A percentile compares a stretch with the other conserved stretches of the same genome.
These are phyloP conservation scores for Centaurea solstitialis DNA, from an alignment of 129 eudicot species.

Conservation along the genomic window DNA sequence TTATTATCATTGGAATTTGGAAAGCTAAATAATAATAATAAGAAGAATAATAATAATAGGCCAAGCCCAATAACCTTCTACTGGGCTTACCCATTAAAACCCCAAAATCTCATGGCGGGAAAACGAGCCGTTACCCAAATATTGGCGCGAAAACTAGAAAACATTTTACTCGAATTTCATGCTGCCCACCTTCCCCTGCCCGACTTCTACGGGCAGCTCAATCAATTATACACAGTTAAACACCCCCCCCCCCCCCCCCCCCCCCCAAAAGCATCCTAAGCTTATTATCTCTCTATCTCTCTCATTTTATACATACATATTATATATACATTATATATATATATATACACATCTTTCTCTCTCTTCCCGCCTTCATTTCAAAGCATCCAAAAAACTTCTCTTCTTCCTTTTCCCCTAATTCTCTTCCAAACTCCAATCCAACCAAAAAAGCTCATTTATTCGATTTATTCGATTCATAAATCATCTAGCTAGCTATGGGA, in stretches of 20 bases:
- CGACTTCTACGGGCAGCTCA: constrained; percentile 43
- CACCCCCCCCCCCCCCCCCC: no score
- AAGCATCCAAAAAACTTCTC: no score
- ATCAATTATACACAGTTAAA: no score
- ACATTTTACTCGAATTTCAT: constrained; percentile 22
- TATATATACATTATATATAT: no score
- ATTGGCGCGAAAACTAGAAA: constrained; percentile 26
- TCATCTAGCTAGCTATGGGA: constrained; percentile 22
- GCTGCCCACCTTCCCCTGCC: constrained; percentile 46
- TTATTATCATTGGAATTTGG: no score
- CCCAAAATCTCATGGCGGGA: constrained; percentile 55
- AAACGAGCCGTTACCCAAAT: constrained; percentile 50
- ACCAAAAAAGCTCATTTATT: neutral
- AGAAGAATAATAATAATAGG: neutral
- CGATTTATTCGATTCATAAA: neutral
- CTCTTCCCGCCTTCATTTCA: no score
- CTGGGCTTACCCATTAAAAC: neutral
- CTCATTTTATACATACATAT: no score
- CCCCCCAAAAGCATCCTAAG: no score
- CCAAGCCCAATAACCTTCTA: neutral
- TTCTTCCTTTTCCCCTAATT: no score
- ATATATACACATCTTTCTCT: no score
- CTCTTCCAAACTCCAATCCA: neutral
- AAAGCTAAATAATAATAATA: no score
- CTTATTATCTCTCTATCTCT: no score